Evolutionary conservation across 805 yeast species (phyloP).

Genomic region (Wickerhamomyces canadensis): DNA sequence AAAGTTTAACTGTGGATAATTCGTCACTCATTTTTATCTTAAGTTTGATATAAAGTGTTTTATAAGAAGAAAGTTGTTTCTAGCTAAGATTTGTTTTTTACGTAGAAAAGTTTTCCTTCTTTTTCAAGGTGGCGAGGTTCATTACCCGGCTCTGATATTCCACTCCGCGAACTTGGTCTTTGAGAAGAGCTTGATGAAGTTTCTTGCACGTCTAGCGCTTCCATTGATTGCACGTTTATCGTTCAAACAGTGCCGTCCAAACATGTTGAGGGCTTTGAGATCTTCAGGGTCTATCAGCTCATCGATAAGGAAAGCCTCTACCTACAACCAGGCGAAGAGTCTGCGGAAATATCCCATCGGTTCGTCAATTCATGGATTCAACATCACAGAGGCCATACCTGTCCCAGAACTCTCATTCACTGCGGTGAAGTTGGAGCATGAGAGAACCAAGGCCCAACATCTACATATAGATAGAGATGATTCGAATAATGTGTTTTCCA

Average conservation of each 20-base stretch:
- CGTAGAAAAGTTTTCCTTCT: too few species aligned
- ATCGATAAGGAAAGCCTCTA: conserved; percentile 16
- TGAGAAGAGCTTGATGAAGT: too few species aligned
- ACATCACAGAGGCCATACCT: conserved; percentile 54
- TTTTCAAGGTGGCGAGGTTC: too few species aligned
- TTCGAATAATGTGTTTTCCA: conserved; percentile 78
- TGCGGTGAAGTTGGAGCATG: conserved; percentile 70
- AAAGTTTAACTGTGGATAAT: conserved; percentile 40
- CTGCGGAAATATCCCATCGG: conserved; percentile 60
- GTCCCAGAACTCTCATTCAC: conserved; percentile 79
- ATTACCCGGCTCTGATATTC: too few species aligned
- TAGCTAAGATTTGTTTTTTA: too few species aligned
- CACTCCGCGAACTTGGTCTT: too few species aligned
- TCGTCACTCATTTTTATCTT: conserved; percentile 15
- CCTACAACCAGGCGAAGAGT: conserved; percentile 28
- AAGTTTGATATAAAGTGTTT: background rate
- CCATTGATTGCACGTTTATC: too few species aligned
- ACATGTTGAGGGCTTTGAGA: too few species aligned
- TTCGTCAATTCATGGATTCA: conserved; percentile 57
- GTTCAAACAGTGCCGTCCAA: too few species aligned
- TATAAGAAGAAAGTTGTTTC: background rate
- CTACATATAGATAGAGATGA: conserved; percentile 83
- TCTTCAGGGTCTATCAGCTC: too few species aligned
- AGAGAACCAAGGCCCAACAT: conserved; percentile 69
- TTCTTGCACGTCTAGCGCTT: too few species aligned